Evolutionary conservation across 345 rosid species (phyloP), one percentile per base, ranked within the genome.

Genomic region (Schrenkiella parvula): DNA sequence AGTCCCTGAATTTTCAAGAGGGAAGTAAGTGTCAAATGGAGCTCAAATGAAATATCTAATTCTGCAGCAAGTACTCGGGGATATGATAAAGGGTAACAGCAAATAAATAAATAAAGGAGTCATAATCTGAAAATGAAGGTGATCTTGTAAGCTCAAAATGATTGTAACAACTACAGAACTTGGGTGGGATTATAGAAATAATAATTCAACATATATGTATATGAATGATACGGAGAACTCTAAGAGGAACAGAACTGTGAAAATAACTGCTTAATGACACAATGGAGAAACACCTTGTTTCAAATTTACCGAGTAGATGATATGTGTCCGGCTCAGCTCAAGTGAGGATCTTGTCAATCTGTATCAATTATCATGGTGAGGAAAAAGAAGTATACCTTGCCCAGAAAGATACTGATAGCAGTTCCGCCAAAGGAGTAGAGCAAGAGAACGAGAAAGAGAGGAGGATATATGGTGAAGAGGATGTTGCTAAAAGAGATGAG

Each of bases 401-500:
- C 98, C 17, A 91, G 89, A 71, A 79, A 86, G 71, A 93, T 79
- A 61, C 98, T 89, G 71, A 89, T 78, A 46, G 83, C 92, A 12
- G 98, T 91, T 64, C 97, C 98, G 19, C 95, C 97, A 71, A 93
- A 71, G 9, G 97, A 89, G 75, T 93, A 93, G 5, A 84, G 80
- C 41, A 93, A 78, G 66, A 93, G 96, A 75, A 91, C 88, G 8
- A 87, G 66, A 75, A 93, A 89, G 47, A 93, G 79, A 8, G 96
- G 96, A 52, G 98, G 98, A 68, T 93, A 90, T 74, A 91, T 93
- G 31, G 91, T 88, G 73, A 83, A 90, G 82, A 91, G 81, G 77
- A 93, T 93, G 80, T 91, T 93, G 80, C 98, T 93, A 55, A 93
- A 93, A 21, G 98, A 93, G 70, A 93, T 85, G 80, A 93, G 86